Base-by-base conservation (phyloP, 2,329 filamentous ascomycete genomes). In the Chrysosporium queenslandicum region DNA sequence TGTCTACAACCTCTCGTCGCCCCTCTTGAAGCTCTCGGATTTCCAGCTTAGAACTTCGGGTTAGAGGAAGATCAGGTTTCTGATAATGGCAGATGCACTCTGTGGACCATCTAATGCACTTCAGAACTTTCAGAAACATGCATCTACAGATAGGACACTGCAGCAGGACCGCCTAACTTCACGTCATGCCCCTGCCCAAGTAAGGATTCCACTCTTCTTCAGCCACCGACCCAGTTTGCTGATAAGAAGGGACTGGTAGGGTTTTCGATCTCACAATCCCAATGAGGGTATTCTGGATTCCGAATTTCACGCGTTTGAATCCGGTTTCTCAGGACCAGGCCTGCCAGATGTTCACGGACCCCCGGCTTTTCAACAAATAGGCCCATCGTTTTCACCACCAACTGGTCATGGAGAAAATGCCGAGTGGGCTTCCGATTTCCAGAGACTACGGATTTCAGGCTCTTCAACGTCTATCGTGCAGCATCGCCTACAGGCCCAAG, bases 31-130 rank as follows among this genome's bases (percentile, higher is more conserved):
- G n/a, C n/a, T n/a, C n/a, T n/a, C n/a, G n/a, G n/a, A n/a, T n/a
- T n/a, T n/a, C n/a, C n/a, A n/a, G n/a, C n/a, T n/a, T n/a, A n/a
- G n/a, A n/a, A n/a, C 21, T 7, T 52, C 43, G 41, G 20, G n/a
- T 39, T 32, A 30, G 16, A 12, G n/a, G 3, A 16, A 42, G 14
- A 27, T 8, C 27, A 20, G 3, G 29, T 45, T 53, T 39, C n/a
- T 48, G 62, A 71, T 58, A 60, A 86, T 86, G 82, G 74, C 79
- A 49, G 82, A 86, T 62, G 75, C 78, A 59, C 72, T 86, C 52
- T 90, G 86, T 65, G 85, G 86, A 54, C 84, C 85, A 16, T 86
- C 85, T 11, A 88, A 86, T 68, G 77, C 84, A 57, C 77, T 87
- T 49, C 85, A 87, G 67, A 83, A 78, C 62, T 80, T 89, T 64